phyloP scores from a whole-genome alignment of 2,329 filamentous ascomycete genomes.

The Cyanodermella asteris region DNA sequence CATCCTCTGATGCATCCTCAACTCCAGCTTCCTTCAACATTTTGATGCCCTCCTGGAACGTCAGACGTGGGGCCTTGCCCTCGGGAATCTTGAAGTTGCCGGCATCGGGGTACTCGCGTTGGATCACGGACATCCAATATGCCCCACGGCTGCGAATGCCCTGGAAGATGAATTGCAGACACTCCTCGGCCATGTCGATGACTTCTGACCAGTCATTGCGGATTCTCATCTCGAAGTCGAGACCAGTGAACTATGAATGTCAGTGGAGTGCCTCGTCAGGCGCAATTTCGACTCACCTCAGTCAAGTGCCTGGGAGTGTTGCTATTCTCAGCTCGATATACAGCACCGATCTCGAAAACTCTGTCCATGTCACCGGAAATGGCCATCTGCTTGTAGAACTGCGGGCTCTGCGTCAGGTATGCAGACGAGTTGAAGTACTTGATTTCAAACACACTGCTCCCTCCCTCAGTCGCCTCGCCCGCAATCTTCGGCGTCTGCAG shows the following conservation, averaged over 20 bases:
- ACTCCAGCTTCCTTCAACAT: conserved; percentile 27
- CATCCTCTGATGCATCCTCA: conserved; percentile 26
- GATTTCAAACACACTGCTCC: conserved; percentile 74
- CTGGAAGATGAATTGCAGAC: conserved; percentile 26
- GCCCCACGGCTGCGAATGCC: conserved; percentile 18
- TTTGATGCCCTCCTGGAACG: conserved; percentile 27
- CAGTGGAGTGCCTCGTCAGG: not conserved
- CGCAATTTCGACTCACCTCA: conserved; percentile 15
- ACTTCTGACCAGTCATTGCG: conserved; percentile 28
- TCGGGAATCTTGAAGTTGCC: conserved; percentile 28
- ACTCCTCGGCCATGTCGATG: conserved; percentile 24
- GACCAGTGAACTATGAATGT: conserved; percentile 21
- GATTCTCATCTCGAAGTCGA: conserved; percentile 31
- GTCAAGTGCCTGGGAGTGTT: conserved; percentile 46
- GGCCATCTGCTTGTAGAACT: conserved; percentile 48
- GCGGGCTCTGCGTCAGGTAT: conserved; percentile 41
- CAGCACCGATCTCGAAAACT: conserved; percentile 43
- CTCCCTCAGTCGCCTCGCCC: conserved; percentile 77
- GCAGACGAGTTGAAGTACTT: conserved; percentile 76
- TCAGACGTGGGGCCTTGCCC: conserved; percentile 25
- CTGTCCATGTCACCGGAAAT: conserved; percentile 40
- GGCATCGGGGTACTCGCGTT: conserved; percentile 27
- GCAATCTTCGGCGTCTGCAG: conserved; percentile 83
- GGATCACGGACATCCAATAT: conserved; percentile 23
- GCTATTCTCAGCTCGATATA: conserved; percentile 46